Conservation (phyloP, 2,329 filamentous ascomycete species). For the Botrytis cinerea region DNA sequence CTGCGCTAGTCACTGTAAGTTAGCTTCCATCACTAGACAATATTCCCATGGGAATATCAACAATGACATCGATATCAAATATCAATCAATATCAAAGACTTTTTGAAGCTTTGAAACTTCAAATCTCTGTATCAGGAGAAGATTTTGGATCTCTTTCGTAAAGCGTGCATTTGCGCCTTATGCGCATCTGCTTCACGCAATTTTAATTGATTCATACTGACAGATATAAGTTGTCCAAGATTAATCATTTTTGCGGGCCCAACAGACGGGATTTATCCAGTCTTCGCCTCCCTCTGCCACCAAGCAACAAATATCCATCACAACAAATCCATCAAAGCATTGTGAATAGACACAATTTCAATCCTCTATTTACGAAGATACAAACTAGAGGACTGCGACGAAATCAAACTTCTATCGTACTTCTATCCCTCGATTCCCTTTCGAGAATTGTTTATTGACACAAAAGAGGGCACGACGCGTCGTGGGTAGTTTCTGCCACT, state of each 20-base stretch:
- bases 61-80: slow-evolving; percentile 8
- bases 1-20: slow-evolving; percentile 33
- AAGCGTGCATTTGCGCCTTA: slow-evolving; percentile 14
- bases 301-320: slow-evolving; percentile 6
- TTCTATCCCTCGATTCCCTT: not conserved
- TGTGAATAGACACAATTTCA: slow-evolving; percentile 5
- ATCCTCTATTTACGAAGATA: not conserved
- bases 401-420: not conserved
- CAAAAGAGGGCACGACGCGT: slow-evolving; percentile 3
- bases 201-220: slow-evolving; percentile 19
- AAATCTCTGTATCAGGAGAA: not conserved
- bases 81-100: slow-evolving; percentile 11
- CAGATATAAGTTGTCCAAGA: slow-evolving; percentile 16
- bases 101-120: slow-evolving; percentile 7
- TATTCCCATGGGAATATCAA: slow-evolving; percentile 5
- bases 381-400: not conserved
- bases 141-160: not conserved
- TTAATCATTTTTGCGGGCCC: slow-evolving; percentile 23
- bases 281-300: slow-evolving; percentile 11
- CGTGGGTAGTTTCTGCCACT: not conserved
- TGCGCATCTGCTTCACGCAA: slow-evolving; percentile 12
- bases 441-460: slow-evolving; percentile 9
- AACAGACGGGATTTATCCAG: slow-evolving; percentile 2
- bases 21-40: slow-evolving; percentile 30
- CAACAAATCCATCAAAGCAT: slow-evolving; percentile 13